Evolutionary conservation across 768 basidiomycete species (phyloP).

Genomic region (Fibroporia radiculosa): DNA sequence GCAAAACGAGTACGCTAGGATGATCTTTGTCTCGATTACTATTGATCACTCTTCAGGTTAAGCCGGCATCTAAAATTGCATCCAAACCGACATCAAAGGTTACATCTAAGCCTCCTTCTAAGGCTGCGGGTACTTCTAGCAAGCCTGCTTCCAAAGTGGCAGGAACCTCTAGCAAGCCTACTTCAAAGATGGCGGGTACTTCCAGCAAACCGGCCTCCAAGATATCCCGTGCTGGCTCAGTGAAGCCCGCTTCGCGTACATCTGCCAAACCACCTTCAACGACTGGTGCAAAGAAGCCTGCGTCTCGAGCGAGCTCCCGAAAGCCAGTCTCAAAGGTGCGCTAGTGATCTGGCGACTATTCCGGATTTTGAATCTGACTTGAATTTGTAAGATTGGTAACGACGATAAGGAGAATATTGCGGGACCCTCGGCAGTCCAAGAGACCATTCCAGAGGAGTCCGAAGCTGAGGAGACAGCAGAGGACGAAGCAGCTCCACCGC

Average conservation of each 20-base stretch:
- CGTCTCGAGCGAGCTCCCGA: slow-evolving; percentile 51
- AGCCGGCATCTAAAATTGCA: slow-evolving; percentile 30
- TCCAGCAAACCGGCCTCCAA: slow-evolving; percentile 28
- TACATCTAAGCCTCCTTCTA: slow-evolving; percentile 24
- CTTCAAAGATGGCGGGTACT: slow-evolving; percentile 24
- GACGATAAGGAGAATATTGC: slow-evolving; percentile 27
- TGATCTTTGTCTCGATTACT: neutral
- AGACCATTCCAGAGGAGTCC: slow-evolving; percentile 52
- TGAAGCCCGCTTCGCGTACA: slow-evolving; percentile 36
- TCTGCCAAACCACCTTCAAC: slow-evolving; percentile 31
- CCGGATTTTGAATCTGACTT: neutral
- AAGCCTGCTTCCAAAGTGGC: slow-evolving; percentile 24
- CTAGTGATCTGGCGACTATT: neutral
- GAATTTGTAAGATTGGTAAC: slow-evolving; percentile 24
- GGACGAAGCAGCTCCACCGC: slow-evolving; percentile 8
- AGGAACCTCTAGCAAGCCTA: slow-evolving; percentile 22
- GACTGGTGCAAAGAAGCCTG: slow-evolving; percentile 39
- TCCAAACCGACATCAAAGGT: slow-evolving; percentile 28
- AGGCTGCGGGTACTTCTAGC: slow-evolving; percentile 17
- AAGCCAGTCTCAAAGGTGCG: slow-evolving; percentile 63
- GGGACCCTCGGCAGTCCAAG: slow-evolving; percentile 28
- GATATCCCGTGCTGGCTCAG: slow-evolving; percentile 16
- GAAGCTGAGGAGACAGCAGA: slow-evolving; percentile 24
- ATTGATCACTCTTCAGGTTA: slow-evolving; percentile 27
- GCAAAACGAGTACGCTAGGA: slow-evolving; percentile 50